phyloP scores from a whole-genome alignment of 805 yeast species.

The Kuraishia ogatae region DNA sequence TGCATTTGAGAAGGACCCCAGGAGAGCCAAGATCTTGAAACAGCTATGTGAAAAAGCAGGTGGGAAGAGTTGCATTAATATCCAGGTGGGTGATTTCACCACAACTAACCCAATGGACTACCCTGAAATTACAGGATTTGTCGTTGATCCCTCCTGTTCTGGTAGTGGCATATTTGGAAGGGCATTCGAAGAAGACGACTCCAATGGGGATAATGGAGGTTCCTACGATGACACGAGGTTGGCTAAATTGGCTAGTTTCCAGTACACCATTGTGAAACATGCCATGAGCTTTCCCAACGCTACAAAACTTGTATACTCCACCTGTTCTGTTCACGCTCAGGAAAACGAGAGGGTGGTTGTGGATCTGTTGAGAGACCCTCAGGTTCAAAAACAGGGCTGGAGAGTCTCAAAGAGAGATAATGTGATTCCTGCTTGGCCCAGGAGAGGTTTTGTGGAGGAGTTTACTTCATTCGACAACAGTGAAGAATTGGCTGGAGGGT shows the following conservation, averaged over 20 bases:
- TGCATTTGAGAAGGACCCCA: slow-evolving; percentile 84
- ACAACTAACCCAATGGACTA: slow-evolving; percentile 48
- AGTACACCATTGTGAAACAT: slow-evolving; percentile 79
- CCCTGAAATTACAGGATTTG: slow-evolving; percentile 62
- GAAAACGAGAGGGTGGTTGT: slow-evolving; percentile 92
- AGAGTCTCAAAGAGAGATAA: slow-evolving; percentile 42
- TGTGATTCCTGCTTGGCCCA: slow-evolving; percentile 80
- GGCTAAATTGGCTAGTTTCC: slow-evolving; percentile 74
- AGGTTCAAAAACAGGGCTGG: slow-evolving; percentile 71
- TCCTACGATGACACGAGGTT: slow-evolving; percentile 44
- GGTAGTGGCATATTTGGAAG: slow-evolving; percentile 98
- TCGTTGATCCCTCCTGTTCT: slow-evolving; percentile 96
- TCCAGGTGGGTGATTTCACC: slow-evolving; percentile 54
- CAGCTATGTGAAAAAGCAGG: slow-evolving; percentile 81
- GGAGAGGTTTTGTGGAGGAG: slow-evolving; percentile 73
- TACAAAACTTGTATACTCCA: slow-evolving; percentile 76
- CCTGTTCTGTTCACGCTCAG: slow-evolving; percentile 90
- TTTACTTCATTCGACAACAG: slow-evolving; percentile 44
- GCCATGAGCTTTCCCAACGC: slow-evolving; percentile 80
- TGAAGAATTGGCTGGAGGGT: slow-evolving; percentile 65
- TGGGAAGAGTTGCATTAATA: slow-evolving; percentile 33
- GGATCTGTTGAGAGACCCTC: slow-evolving; percentile 59
- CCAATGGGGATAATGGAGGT: slow-evolving; percentile 23
- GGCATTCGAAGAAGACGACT: slow-evolving; percentile 51
- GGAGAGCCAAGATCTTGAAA: slow-evolving; percentile 58